Conservation (phyloP, 345 rosid genomes). For the Bruguiera sexangula region DNA sequence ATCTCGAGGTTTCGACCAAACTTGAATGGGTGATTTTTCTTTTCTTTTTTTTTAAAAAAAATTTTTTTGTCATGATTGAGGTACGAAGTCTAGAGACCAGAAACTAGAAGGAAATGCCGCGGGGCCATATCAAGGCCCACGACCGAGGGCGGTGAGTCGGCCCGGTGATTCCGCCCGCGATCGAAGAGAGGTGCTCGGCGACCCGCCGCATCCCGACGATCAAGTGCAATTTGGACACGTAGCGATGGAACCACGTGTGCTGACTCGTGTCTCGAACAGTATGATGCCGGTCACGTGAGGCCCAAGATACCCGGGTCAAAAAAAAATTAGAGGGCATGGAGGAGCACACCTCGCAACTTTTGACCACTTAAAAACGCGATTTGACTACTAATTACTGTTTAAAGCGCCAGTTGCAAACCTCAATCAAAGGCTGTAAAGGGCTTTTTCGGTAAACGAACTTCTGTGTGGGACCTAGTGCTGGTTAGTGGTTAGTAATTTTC, state of each 20-base stretch:
- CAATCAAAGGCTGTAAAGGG: not conserved
- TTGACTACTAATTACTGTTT: not conserved
- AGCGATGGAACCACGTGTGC: not conserved
- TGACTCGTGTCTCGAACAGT: not conserved
- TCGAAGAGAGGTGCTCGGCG: conserved; percentile 4
- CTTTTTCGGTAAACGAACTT: not conserved
- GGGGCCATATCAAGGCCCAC: not conserved
- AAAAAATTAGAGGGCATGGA: conserved; percentile 12
- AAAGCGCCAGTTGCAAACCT: no score
- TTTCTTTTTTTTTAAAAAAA: no score
- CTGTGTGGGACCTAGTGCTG: not conserved
- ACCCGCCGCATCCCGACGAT: conserved; percentile 43
- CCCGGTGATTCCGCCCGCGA: conserved; percentile 23
- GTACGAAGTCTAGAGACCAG: no score
- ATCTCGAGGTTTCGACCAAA: no score
- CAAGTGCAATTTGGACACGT: conserved; percentile 39
- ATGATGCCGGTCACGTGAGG: conserved; percentile 57
- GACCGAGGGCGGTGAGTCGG: not conserved
- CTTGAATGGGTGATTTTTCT: no score
- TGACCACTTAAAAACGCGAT: not conserved
- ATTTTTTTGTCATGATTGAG: no score
- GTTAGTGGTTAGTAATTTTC: not conserved
- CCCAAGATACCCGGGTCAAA: conserved; percentile 77
- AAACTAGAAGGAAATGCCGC: no score
- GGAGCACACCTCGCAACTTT: not conserved